These are phyloP conservation scores for Fraxinus velutina DNA, from an alignment of 305 asterid genomes.

Conservation along the genomic window DNA sequence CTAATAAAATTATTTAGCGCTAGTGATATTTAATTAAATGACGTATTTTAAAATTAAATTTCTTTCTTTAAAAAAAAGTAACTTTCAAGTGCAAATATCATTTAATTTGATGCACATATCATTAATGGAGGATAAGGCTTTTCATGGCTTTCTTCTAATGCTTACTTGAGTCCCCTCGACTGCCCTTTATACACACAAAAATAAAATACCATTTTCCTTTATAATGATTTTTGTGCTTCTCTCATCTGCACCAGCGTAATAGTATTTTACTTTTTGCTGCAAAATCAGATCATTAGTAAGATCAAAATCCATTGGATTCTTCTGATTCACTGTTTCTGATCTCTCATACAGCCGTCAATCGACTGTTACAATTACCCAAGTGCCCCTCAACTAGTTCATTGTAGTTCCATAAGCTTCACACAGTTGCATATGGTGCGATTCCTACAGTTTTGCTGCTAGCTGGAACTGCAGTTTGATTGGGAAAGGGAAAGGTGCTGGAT, in stretches of 20 bases:
- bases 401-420: neutral
- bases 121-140: neutral
- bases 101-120: neutral
- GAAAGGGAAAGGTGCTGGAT: neutral
- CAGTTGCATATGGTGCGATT: neutral
- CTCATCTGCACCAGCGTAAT: neutral
- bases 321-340: constrained; percentile 11
- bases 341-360: neutral
- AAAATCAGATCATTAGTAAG: constrained; percentile 25
- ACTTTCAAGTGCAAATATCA: neutral
- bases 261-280: constrained; percentile 24
- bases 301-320: constrained; percentile 27
- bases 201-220: constrained; percentile 1
- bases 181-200: neutral
- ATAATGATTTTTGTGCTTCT: neutral
- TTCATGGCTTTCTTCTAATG: neutral
- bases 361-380: neutral
- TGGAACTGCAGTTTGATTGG: neutral
- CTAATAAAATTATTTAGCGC: neutral
- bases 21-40: too few species aligned
- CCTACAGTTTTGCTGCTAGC: neutral
- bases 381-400: neutral
- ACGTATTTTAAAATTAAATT: neutral
- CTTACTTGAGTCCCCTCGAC: neutral
- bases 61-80: too few species aligned